phyloP scores from a whole-genome alignment of 202 grass and related monocot species.

The Saccharum hybrid region DNA sequence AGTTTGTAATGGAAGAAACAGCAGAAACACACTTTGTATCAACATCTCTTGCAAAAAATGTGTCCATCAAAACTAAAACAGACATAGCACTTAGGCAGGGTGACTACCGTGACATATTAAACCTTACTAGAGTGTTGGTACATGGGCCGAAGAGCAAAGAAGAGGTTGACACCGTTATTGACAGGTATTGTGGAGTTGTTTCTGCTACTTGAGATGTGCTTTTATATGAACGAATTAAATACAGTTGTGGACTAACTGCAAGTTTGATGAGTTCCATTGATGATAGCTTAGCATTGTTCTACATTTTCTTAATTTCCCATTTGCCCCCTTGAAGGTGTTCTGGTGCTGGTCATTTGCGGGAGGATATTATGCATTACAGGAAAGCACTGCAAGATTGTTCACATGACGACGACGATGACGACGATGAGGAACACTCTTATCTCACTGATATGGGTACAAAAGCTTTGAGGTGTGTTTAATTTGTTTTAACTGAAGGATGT shows the following conservation, averaged over 20 bases:
- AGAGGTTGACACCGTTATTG: slow-evolving; percentile 85
- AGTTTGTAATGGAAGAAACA: slow-evolving; percentile 80
- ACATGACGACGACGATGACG: slow-evolving; percentile 60
- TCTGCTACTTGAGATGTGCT: slow-evolving; percentile 15
- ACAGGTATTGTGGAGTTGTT: slow-evolving; percentile 57
- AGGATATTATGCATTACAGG: slow-evolving; percentile 79
- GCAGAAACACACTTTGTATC: slow-evolving; percentile 91
- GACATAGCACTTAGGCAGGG: slow-evolving; percentile 77
- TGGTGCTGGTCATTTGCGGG: slow-evolving; percentile 87
- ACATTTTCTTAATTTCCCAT: slow-evolving; percentile 23
- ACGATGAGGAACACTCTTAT: slow-evolving; percentile 69
- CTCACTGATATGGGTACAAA: slow-evolving; percentile 93
- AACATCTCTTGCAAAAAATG: slow-evolving; percentile 61
- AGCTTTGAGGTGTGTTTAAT: slow-evolving; percentile 81
- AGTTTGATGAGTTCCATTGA: background rate
- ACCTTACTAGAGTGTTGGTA: slow-evolving; percentile 90
- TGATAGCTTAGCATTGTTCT: slow-evolving; percentile 29
- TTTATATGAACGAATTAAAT: slow-evolving; percentile 44
- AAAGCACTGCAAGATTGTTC: slow-evolving; percentile 74
- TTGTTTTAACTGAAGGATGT: slow-evolving; percentile 25
- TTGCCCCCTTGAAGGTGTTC: slow-evolving; percentile 64
- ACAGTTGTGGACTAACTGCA: slow-evolving; percentile 14
- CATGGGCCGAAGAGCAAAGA: slow-evolving; percentile 94
- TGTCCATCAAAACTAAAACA: slow-evolving; percentile 54
- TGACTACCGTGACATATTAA: slow-evolving; percentile 96